Evolutionary conservation across 139 green algal genomes (phyloP), one percentile per base, ranked within the genome.

Genomic region (Chlorella sp.): DNA sequence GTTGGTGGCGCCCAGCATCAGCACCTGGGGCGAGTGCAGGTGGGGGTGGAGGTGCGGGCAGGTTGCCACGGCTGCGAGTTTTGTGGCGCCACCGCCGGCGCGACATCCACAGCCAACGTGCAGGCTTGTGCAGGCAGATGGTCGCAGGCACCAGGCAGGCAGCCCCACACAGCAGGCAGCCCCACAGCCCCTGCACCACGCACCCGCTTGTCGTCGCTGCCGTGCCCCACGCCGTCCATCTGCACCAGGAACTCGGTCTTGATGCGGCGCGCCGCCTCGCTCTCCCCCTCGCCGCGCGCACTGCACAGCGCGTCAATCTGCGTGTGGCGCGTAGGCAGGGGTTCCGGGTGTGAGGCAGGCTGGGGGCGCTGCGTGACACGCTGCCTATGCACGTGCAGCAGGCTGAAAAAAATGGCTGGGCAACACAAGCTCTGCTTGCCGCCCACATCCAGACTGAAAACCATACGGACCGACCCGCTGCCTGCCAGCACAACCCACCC

Each of bases 241-340:
- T 99, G 96, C 72, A 98, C 94, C 90, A 99, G 93, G 79, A 99
- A 96, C 93, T 99, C 97, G 19, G 97, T 99, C 90, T 99, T 99
- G 91, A 99, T 99, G 77, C 97, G 93, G 32, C 97, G 89, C 11
- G 97, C 96, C 5, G 97, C 97, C 91, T 99, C 97, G 74, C 91
- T 96, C 90, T 99, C 97, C 41, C 92, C 92, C 78, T 98, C 95
- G 11, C 97, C 97, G 34, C 97, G 92, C 7, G 91, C 87, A 84
- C 91, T 95, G 87, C 94, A 97, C 65, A 99, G 90, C 14, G 94
- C 95, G 87, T 97, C 94, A 34, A 97, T 94, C 92, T 95, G 89
- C 58, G 41, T 16, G 40, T 28, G 38, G 54, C 70, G n/a, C n/a
- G n/a, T n/a, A n/a, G n/a, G n/a, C n/a, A 32, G 34, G 44, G 43